phyloP scores from a whole-genome alignment of 345 rosid species.

The Kernera saxatilis region DNA sequence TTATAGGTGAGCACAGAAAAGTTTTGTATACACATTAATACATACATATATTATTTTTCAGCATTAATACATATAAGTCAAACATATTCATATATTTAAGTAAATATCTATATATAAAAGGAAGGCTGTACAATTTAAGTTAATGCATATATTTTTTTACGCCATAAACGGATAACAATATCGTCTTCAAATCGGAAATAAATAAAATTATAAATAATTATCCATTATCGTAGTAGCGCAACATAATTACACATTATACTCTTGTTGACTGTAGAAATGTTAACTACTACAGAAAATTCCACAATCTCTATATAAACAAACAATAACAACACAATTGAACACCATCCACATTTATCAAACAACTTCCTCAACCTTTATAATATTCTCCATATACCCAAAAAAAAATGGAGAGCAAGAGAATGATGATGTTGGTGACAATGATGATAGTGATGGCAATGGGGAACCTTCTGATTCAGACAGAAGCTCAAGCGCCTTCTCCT shows the following conservation, averaged over 20 bases:
- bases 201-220: neutral
- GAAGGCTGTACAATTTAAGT: neutral
- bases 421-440: neutral
- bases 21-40: too few species aligned
- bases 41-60: too few species aligned
- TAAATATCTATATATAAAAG: neutral
- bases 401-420: constrained; percentile 15
- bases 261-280: neutral
- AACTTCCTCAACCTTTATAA: neutral
- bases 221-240: neutral
- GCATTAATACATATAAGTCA: too few species aligned
- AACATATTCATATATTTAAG: neutral
- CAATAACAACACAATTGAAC: neutral
- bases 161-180: neutral
- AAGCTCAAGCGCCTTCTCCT: neutral
- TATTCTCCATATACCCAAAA: neutral
- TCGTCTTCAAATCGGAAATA: neutral
- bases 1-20: too few species aligned
- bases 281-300: neutral
- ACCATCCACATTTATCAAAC: neutral
- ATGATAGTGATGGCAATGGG: constrained; percentile 18
- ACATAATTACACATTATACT: neutral
- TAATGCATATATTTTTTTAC: neutral
- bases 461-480: constrained; percentile 5
- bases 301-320: constrained; percentile 11